Evolutionary conservation across 208 protist genomes (phyloP).

Genomic region (Entamoeba moshkovskii): DNA sequence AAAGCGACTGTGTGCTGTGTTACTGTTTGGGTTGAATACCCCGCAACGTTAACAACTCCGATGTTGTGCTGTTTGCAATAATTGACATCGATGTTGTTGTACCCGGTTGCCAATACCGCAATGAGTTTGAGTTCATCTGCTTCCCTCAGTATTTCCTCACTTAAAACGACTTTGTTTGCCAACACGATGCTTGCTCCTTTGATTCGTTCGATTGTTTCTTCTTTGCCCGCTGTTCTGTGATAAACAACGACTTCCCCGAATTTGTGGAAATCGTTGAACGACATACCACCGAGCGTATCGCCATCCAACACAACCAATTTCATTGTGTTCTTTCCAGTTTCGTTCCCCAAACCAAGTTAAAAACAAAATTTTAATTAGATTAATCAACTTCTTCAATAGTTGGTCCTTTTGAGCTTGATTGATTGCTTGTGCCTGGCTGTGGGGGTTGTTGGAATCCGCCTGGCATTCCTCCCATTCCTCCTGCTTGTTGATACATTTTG

Average conservation of each 20-base stretch:
- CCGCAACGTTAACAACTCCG: neutral
- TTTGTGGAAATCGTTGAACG: too few species aligned
- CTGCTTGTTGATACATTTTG: neutral
- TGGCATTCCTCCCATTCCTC: neutral
- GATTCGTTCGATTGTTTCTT: too few species aligned
- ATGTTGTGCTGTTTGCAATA: neutral
- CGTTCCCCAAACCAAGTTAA: too few species aligned
- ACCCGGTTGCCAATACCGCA: neutral
- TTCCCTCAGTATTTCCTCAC: too few species aligned
- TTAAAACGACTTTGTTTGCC: too few species aligned
- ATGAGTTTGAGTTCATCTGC: neutral
- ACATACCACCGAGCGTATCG: too few species aligned
- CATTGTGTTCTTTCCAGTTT: too few species aligned
- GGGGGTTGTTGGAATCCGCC: neutral
- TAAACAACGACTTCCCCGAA: too few species aligned
- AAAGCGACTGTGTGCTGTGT: neutral
- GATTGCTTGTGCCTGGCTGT: neutral
- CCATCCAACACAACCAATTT: too few species aligned
- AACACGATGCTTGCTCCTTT: too few species aligned
- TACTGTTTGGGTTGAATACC: neutral
- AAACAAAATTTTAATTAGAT: neutral
- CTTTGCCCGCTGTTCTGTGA: too few species aligned
- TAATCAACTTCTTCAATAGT: constrained; percentile 6
- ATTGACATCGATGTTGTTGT: neutral
- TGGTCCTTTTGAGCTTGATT: neutral